phyloP scores from a whole-genome alignment of 257 asterid species.

The Solanum chilense region DNA sequence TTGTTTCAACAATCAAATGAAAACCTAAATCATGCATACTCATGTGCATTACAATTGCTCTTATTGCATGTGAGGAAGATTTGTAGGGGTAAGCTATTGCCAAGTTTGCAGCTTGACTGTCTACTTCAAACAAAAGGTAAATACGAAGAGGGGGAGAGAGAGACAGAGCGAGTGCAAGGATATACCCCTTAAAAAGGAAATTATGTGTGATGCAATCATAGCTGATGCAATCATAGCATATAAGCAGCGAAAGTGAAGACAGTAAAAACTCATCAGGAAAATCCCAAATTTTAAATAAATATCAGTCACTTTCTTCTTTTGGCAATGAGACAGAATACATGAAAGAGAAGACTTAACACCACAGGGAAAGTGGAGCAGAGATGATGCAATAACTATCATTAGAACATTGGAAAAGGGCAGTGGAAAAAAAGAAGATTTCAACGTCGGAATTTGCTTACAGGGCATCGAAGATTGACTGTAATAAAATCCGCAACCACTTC shows the following conservation, averaged over 20 bases:
- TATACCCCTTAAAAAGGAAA: neutral
- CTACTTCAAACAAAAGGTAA: neutral
- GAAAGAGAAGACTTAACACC: neutral
- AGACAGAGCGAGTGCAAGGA: neutral
- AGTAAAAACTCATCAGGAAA: neutral
- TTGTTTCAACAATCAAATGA: neutral
- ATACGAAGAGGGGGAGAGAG: neutral
- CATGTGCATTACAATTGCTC: neutral
- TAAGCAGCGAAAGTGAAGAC: neutral
- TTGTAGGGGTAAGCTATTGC: neutral
- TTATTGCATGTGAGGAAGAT: neutral
- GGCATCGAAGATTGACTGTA: constrained; percentile 76
- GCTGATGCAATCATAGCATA: neutral
- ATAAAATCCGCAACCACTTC: constrained; percentile 73
- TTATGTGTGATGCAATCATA: neutral
- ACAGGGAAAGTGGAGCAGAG: neutral
- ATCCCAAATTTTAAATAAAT: neutral
- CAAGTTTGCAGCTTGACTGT: neutral
- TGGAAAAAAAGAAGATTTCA: neutral
- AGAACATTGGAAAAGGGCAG: neutral
- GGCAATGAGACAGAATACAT: neutral
- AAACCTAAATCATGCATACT: neutral
- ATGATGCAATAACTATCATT: neutral
- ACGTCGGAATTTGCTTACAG: constrained; percentile 37
- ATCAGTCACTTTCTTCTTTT: neutral